A percentile compares a stretch with the other conserved stretches of the same genome.
phyloP scores from a whole-genome alignment of 352 stramenopile species.

The Pythium rishiriense region DNA sequence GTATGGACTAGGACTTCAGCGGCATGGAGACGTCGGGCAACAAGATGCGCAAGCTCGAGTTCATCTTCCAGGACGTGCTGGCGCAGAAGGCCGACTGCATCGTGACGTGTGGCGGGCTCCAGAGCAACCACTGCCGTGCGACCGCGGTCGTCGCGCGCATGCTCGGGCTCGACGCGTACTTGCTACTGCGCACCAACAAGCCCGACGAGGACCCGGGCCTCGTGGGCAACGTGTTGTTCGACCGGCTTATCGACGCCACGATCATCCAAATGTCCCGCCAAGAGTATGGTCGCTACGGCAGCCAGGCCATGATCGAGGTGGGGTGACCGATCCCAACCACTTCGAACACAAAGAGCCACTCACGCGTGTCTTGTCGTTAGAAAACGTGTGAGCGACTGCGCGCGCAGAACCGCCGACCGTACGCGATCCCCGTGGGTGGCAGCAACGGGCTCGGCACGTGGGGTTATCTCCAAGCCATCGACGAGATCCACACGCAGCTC shows the following conservation, averaged over 20 bases:
- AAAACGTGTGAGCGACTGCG: constrained; percentile 68
- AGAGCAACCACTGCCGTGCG: constrained; percentile 94
- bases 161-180: constrained; percentile 89
- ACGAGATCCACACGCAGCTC: constrained; percentile 86
- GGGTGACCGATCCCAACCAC: too few relatives aligned
- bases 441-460: constrained; percentile 93
- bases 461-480: constrained; percentile 92
- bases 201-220: constrained; percentile 68
- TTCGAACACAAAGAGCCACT: too few relatives aligned
- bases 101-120: constrained; percentile 91
- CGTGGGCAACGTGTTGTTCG: constrained; percentile 77
- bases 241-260: constrained; percentile 72
- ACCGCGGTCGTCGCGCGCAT: constrained; percentile 84
- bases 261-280: constrained; percentile 81
- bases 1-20: constrained; percentile 62
- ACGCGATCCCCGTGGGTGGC: constrained; percentile 84
- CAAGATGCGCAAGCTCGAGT: constrained; percentile 96
- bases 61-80: constrained; percentile 91
- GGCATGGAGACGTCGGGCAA: constrained; percentile 93
- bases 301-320: constrained; percentile 82
- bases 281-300: constrained; percentile 79
- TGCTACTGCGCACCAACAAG: constrained; percentile 87
- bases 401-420: constrained; percentile 59
- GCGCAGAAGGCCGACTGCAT: constrained; percentile 83
- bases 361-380: constrained; percentile 17